Evolutionary conservation across 129 eudicot genomes (phyloP).

Genomic region (Daucus carota): DNA sequence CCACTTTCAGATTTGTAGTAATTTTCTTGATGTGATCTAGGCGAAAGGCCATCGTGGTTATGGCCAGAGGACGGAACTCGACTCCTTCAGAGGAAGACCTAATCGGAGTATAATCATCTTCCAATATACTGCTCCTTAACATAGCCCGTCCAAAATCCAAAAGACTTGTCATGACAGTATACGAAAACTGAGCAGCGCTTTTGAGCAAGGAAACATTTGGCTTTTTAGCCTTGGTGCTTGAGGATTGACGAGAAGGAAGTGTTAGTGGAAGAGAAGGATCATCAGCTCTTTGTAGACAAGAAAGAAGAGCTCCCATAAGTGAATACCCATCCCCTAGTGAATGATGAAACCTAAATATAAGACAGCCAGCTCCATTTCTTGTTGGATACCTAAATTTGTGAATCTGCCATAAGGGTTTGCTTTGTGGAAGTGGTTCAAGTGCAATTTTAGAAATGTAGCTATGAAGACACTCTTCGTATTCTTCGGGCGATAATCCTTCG

Average conservation of each 20-base stretch:
- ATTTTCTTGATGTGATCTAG: slow-evolving; percentile 3
- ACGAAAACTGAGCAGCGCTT: not conserved
- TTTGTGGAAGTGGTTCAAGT: not conserved
- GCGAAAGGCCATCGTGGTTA: not conserved
- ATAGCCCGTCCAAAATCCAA: slow-evolving; percentile 8
- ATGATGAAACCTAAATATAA: slow-evolving; percentile 6
- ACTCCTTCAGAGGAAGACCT: not conserved
- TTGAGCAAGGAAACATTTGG: not conserved
- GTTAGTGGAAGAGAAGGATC: slow-evolving; percentile 6
- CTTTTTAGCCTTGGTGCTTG: not conserved
- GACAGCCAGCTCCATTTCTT: not conserved
- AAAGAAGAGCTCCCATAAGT: slow-evolving; percentile 10
- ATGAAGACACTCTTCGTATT: not conserved
- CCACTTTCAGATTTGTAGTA: not conserved
- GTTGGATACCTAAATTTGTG: not conserved
- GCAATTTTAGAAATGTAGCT: not conserved
- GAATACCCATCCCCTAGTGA: slow-evolving; percentile 9
- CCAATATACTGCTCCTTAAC: not conserved
- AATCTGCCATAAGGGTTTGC: not conserved
- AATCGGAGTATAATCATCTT: slow-evolving; percentile 5
- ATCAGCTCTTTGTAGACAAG: slow-evolving; percentile 3
- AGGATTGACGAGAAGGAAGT: not conserved
- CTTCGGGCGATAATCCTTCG: not conserved
- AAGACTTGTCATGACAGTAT: not conserved
- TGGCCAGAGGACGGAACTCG: not conserved